Evolutionary conservation across 1,139 yeast species (phyloP), one percentile per base, ranked within the genome.

Genomic region (Scheffersomyces insectosa): DNA sequence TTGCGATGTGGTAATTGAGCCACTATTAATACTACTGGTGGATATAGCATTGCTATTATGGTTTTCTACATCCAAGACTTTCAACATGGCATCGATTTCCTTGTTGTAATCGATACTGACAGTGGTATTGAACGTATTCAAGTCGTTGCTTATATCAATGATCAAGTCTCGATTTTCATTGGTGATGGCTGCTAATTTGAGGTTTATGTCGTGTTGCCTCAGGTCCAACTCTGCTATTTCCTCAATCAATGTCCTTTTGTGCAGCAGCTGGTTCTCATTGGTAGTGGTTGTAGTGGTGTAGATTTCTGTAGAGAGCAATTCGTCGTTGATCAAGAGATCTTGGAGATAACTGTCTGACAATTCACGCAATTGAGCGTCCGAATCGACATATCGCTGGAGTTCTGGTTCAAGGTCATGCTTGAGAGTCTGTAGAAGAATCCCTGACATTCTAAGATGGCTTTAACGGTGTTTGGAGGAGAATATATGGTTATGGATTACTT

Each of bases 141-240:
- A 50, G 42, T 68, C 67, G 28, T 63, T 57, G 47, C 70, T 65
- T 16, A 70, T 64, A 40, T 68, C 75, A 11, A 75, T 63, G 37
- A 75, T 71, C 41, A 70, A 47, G 44, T 72, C 79, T 29, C 74
- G 58, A 46, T 74, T 67, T 4, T 57, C 54, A 47, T 70, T 66
- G 9, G 78, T 67, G 15, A 72, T 56, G 9, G 58, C 44, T 0
- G 72, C 66, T 39, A 75, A 54, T 43, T 70, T 53, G 16, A 56
- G 42, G 44, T 66, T 66, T 25, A 70, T 56, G 11, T 56, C 57
- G 23, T 74, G 54, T 43, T 62, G 68, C 12, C 56, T 52, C 51
- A 59, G 62, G 43, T 74, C 79, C 39, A 75, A 60, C 48, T 74
- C 79, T 2, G 79, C 80, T 14, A 75, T 74, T 48, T 74, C 79